Evolutionary conservation across 2,329 filamentous ascomycete genomes (phyloP), one percentile per base, ranked within the genome.

Genomic region (Trichoderma cornu-damae): DNA sequence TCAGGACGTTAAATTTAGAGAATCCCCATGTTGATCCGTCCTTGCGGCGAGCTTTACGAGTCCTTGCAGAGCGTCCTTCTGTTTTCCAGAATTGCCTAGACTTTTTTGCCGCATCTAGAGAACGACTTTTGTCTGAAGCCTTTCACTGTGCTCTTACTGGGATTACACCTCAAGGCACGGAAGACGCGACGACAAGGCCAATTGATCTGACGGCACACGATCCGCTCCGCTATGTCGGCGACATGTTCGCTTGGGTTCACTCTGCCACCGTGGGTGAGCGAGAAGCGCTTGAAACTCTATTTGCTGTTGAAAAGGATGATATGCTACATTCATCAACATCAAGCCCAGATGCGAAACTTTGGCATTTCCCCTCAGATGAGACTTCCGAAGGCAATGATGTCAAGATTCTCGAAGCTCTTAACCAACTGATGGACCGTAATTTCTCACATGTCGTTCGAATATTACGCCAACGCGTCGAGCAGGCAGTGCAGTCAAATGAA

Each of bases 181-280:
- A 80, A 43, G 82, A 88, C 61, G 74, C 76, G 22, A 80, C 81
- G 2, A 77, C 87, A 34, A 96, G 97, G 68, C 93, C 94, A 0
- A 99, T 99, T 62, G 93, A 99, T 68, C 83, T 97, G 65, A 88
- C 87, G 9, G 93, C 94, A 1, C 93, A 97, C 69, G 94, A 99
- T 67, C 87, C 90, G 1, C 75, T 97, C 24, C 85, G 94, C 18
- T 97, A 97, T 70, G 85, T 95, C 2, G 91, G 94, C 53, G 94
- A 99, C 68, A 99, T 99, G 92, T 80, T 99, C 12, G 94, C 94
- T 4, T 99, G 94, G 94, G 85, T 88, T 5, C 94, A 99, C 70
- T 96, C 94, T 0, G 89, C 92, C 2, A 87, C 93, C 0, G 94
- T 99, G 1, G 95, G 93, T 30, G 94, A 99, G 71, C 83, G 89